Conservation (phyloP, 306 rosid genomes). For the Prunus mira region DNA sequence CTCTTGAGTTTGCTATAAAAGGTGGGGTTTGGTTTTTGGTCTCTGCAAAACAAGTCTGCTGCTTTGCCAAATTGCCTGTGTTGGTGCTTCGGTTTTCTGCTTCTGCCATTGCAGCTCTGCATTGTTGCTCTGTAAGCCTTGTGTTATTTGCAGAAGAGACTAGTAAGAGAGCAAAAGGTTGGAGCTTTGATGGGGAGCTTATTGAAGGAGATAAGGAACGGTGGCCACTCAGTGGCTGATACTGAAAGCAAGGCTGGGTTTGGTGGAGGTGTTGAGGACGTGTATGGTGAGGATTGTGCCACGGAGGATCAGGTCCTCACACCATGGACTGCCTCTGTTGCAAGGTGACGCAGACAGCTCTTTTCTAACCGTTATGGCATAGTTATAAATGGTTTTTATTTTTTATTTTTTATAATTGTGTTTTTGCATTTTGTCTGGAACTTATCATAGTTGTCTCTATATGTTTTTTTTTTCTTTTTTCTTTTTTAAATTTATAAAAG, state of each 20-base stretch:
- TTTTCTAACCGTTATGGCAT: not conserved
- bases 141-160: constrained; percentile 44
- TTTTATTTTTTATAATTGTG: too few relatives aligned
- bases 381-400: too few relatives aligned
- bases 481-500: not conserved
- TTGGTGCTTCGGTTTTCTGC: constrained; percentile 9
- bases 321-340: constrained; percentile 79
- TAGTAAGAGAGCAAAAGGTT: constrained; percentile 15
- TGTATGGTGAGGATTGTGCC: constrained; percentile 71
- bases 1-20: constrained; percentile 25
- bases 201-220: constrained; percentile 54
- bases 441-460: not conserved
- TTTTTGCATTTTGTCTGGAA: too few relatives aligned
- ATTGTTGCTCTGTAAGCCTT: not conserved
- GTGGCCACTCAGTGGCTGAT: constrained; percentile 28
- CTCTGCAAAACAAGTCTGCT: constrained; percentile 2
- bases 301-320: constrained; percentile 81
- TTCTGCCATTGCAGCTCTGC: constrained; percentile 8
- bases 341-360: constrained; percentile 45
- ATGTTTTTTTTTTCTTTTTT: not conserved
- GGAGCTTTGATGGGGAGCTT: constrained; percentile 39
- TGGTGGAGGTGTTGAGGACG: constrained; percentile 59
- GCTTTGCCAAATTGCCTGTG: not conserved
- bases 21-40: not conserved
- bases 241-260: constrained; percentile 21